Evolutionary conservation across 2,329 filamentous ascomycete genomes (phyloP), one percentile per base, ranked within the genome.

Genomic region (Colletotrichum spinosum): DNA sequence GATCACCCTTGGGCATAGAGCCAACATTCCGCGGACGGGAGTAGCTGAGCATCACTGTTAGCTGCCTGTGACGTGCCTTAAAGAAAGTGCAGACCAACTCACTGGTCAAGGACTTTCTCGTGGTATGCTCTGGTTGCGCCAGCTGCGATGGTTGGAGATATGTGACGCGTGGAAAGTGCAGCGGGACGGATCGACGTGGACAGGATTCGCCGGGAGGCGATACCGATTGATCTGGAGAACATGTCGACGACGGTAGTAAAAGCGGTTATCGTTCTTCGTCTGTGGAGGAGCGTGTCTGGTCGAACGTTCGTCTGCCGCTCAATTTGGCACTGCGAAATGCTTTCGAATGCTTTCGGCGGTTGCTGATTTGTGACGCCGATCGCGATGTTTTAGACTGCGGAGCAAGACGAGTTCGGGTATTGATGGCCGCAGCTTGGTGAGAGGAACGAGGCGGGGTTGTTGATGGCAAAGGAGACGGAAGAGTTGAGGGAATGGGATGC

Each of bases 61-160:
- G 77, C 75, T 78, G 72, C 56, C 69, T n/a, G 41, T 55, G 54
- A 15, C 87, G 81, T 78, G 91, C 90, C 76, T 79, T 35, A 51
- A 54, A 50, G 15, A 34, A 17, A 41, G 57, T 58, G 44, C 54
- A 42, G 57, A 38, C 17, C 41, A 93, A 72, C 92, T 89, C 95
- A 95, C 81, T 95, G 93, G 78, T 97, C 93, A 70, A 97, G 85
- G 70, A 92, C 83, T 76, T 85, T 85, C 75, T 85, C 83, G 73
- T 86, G 83, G 71, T 86, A 86, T 37, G 78, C 79, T 44, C 83
- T 79, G 56, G 76, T 78, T 58, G 81, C 75, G 54, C 78, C 75
- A 69, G 79, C 73, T 52, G 81, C 72, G 44, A 74, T 74, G 35
- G 77, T 75, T 62, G 77, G 80, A 41, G 81, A 75, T 60, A 80